Conservation (phyloP, 495 filamentous ascomycete species). For the Lasiosphaeris hirsuta region DNA sequence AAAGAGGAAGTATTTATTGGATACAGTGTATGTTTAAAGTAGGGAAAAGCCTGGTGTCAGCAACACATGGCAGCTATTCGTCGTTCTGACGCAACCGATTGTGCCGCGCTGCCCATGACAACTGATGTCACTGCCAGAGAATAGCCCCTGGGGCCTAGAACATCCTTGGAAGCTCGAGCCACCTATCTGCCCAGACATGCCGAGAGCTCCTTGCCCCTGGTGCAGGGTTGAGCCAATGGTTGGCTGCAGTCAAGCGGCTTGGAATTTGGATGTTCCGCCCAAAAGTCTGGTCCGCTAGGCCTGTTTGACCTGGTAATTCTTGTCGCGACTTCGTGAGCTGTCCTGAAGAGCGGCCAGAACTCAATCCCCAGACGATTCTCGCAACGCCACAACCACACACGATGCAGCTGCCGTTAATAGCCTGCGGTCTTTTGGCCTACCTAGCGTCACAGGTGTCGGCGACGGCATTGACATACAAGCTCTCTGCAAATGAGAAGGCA, state of each 20-base stretch:
- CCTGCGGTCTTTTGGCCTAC: conserved; percentile 61
- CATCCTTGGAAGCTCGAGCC: conserved; percentile 3
- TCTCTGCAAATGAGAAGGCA: conserved; percentile 84
- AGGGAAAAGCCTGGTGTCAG: background rate
- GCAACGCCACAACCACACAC: conserved; percentile 20
- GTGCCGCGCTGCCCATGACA: background rate
- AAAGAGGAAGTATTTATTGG: too few species aligned
- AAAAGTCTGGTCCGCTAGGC: conserved; percentile 13
- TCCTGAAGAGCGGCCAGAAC: conserved; percentile 17
- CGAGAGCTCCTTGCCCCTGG: background rate
- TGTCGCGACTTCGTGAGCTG: conserved; percentile 19
- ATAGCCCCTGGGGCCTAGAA: conserved; percentile 4
- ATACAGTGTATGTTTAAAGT: too few species aligned
- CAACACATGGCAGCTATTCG: background rate
- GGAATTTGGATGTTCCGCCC: conserved; percentile 27
- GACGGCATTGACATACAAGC: conserved; percentile 93
- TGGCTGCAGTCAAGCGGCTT: background rate
- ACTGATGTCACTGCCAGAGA: conserved; percentile 29
- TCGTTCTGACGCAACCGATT: conserved; percentile 1
- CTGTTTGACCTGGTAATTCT: background rate
- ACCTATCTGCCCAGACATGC: too few species aligned
- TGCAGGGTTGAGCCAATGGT: background rate
- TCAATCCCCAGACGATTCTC: conserved; percentile 6
- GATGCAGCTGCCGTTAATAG: conserved; percentile 50
- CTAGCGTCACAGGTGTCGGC: conserved; percentile 59